Base-by-base conservation (phyloP, 768 basidiomycete genomes). In the Cystoderma amianthinum region DNA sequence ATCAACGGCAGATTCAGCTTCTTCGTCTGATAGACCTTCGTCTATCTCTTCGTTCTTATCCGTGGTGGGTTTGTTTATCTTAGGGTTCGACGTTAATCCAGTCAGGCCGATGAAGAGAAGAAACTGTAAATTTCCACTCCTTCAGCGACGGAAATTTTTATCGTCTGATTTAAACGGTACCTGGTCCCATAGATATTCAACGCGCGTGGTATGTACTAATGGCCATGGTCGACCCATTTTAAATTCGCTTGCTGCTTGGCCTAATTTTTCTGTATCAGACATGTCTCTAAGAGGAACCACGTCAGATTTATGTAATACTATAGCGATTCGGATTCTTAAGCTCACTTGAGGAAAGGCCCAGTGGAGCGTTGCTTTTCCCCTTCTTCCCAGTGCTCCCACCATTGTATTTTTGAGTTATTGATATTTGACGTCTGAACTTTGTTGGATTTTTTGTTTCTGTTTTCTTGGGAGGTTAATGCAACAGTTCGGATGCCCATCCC, bases 331-430 rank as follows among this genome's bases (percentile, higher is more conserved):
- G 24, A 38, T 23, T 61, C 78, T 39, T 47, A 83, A 81, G 60
- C n/a, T n/a, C n/a, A n/a, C n/a, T n/a, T n/a, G n/a, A n/a, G 52
- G 51, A 83, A 44, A 36, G 42, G 61, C 13, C 59, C 56, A 22
- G 52, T 60, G 28, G 64, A 58, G 43, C 79, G 61, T 37, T 71
- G 55, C 42, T 72, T 62, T 52, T 86, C 83, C 10, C 65, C 68
- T 39, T 80, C 77, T 25, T 69, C 71, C 85, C 85, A 88, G 21
- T 74, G 63, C 42, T 84, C 75, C 61, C 72, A 85, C 85, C 85
- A 88, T 30, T 65, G 62, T 45, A 55, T 66, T 22, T 54, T 52
- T 13, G 34, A 45, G 1, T 38, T 42, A n/a, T n/a, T n/a, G n/a
- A n/a, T n/a, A n/a, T n/a, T n/a, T n/a, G n/a, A n/a, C 42, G 34